Evolutionary conservation across 805 yeast genomes (phyloP), one percentile per base, ranked within the genome.

Genomic region (Metschnikowia aberdeeniae): DNA sequence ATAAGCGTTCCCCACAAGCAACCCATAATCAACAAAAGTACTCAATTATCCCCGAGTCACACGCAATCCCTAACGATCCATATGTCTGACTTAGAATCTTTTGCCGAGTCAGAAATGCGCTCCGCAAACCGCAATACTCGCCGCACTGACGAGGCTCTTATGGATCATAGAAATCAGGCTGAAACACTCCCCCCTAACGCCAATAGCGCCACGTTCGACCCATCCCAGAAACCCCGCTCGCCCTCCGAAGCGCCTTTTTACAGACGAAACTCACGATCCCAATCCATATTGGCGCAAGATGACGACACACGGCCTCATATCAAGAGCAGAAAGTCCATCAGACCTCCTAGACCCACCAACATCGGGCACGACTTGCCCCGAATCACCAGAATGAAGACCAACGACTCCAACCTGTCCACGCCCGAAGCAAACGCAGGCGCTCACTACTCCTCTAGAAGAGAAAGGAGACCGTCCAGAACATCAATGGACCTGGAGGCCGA

Each of bases 401-500:
- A 45, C 35, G 60, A 57, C n/a, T 45, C 57, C 24, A 40, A n/a
- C 20, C 29, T 28, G 10, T 44, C 56, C 5, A 34, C 41, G 8
- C n/a, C 34, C 4, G 52, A 48, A 24, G 42, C 33, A 13, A 48
- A 48, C 20, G 44, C 45, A 14, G 47, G 47, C 27, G 56, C 61
- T 8, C 57, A 54, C 24, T 43, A 34, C 22, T 28, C 31, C 28
- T 34, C 42, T 10, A 55, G 54, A 41, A 56, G 64, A 36, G 69
- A 65, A 36, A 53, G 68, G 46, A 57, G 78, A 48, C 55, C 67
- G 26, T 58, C 74, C 40, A 52, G 62, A 49, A 51, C 69, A 6
- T 57, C 76, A 11, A 63, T 68, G 34, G 89, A 83, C 56, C 77
- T 81, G 49, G 92, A 85, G 52, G 76, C 75, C 17, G 84, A 78